Base-by-base conservation (phyloP, 257 asterid species). In the Solanum tarapatanum region DNA sequence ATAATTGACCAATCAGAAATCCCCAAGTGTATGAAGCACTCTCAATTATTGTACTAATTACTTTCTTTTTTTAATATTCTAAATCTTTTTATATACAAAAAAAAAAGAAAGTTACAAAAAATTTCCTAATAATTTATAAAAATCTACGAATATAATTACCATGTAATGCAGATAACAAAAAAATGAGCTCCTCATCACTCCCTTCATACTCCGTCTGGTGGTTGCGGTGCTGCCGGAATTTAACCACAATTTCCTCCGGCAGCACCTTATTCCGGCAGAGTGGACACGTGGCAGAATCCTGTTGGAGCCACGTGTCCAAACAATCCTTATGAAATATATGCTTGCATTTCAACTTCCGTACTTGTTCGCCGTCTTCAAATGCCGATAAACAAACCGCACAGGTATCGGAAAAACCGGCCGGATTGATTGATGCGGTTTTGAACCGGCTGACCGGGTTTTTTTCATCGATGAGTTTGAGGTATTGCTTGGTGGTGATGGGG, bases 231-330 rank as follows among this genome's bases (percentile, higher is more conserved):
- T 70, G 88, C n/a, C 87, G 83, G 85, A 87, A 87, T 64, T 86
- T 86, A 8, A 69, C 45, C 68, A 79, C 88, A 48, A 92, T 90
- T 88, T 90, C 94, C 66, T 87, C 93, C 87, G 95, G 94, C 90
- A 94, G 68, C 84, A 94, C 95, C 12, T 77, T 82, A 24, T 83
- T 74, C 68, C 98, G 95, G 88, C 98, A 94, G 28, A 94, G 91
- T 0, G 98, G 98, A 64, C 98, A 94, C 33, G 96, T 93, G 88
- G 93, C 93, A 41, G 37, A 55, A 33, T 92, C 93, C 11, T 86
- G 90, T 79, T 89, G 93, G 28, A 94, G 94, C 98, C 98, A 94
- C 90, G 91, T 88, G 92, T 94, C 97, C 11, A 94, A 84, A 77
- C 98, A 94, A 23, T 88, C 86, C 90, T 92, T 93, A 32, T 94